phyloP scores from a whole-genome alignment of 495 filamentous ascomycete species.

The Xylaria bambusicola region DNA sequence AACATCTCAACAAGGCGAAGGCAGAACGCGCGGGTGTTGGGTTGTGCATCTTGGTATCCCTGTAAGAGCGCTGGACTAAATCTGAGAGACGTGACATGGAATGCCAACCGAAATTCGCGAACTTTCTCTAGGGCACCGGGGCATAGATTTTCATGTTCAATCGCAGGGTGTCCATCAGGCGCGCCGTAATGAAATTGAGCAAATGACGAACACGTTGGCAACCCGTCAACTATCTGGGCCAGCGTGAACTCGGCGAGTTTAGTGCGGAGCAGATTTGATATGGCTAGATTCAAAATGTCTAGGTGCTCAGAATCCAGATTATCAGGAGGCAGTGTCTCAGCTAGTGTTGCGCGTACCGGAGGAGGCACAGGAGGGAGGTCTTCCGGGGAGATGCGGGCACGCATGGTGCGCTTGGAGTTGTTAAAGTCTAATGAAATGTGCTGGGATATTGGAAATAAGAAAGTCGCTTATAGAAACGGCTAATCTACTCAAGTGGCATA shows the following conservation, averaged over 20 bases:
- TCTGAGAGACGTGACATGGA: constrained; percentile 20
- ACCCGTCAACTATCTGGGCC: constrained; percentile 38
- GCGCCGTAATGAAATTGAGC: background rate
- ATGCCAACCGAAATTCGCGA: constrained; percentile 17
- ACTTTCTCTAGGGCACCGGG: constrained; percentile 26
- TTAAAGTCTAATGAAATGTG: background rate
- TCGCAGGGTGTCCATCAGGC: constrained; percentile 18
- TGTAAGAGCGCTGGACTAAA: constrained; percentile 23
- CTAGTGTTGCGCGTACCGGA: constrained; percentile 2
- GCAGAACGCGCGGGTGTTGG: constrained; percentile 24
- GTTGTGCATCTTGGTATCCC: constrained; percentile 25
- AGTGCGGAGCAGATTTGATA: constrained; percentile 25
- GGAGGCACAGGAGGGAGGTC: background rate
- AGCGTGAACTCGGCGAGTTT: constrained; percentile 32
- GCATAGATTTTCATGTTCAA: constrained; percentile 28
- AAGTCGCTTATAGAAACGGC: background rate
- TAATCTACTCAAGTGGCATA: no score
- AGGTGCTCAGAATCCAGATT: constrained; percentile 14
- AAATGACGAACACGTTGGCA: constrained; percentile 22
- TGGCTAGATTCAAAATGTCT: constrained; percentile 21
- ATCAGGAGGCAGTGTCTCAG: background rate
- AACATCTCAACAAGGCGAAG: constrained; percentile 35
- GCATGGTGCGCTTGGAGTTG: background rate
- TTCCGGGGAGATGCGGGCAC: background rate
- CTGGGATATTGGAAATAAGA: background rate